Conservation (phyloP, 2,329 filamentous ascomycete genomes). For the Fusarium albosuccineum region DNA sequence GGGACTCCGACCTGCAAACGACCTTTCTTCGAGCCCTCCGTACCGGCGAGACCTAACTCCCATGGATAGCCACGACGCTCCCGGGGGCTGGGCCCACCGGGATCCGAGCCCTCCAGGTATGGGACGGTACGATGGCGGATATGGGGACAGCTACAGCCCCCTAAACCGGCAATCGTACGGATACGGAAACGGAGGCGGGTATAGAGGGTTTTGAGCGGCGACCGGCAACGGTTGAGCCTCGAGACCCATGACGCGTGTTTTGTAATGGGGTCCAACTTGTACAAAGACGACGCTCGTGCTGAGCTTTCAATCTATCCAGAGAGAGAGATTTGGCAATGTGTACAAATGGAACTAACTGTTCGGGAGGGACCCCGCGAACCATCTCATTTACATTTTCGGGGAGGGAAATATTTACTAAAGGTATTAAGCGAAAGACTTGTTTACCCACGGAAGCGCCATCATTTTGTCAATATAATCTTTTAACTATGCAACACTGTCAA, state of each 20-base stretch:
- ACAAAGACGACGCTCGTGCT: slow-evolving; percentile 26
- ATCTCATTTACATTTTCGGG: slow-evolving; percentile 31
- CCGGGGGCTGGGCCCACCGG: slow-evolving; percentile 51
- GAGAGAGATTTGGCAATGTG: slow-evolving; percentile 17
- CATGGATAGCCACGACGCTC: slow-evolving; percentile 52
- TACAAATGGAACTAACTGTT: slow-evolving; percentile 23
- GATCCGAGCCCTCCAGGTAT: slow-evolving; percentile 30
- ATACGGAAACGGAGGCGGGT: slow-evolving; percentile 42
- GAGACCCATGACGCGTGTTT: slow-evolving; percentile 31
- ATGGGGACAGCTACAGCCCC: slow-evolving; percentile 35
- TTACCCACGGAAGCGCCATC: slow-evolving; percentile 46
- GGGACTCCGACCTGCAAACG: slow-evolving; percentile 34
- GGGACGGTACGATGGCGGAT: slow-evolving; percentile 36
- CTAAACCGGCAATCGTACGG: slow-evolving; percentile 38
- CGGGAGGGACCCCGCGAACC: neutral
- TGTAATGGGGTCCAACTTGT: slow-evolving; percentile 20
- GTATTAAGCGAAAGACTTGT: slow-evolving; percentile 41
- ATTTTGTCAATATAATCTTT: slow-evolving; percentile 48
- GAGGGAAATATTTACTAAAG: slow-evolving; percentile 28
- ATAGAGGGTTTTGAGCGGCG: slow-evolving; percentile 42
- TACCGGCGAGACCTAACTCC: slow-evolving; percentile 56
- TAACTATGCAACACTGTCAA: slow-evolving; percentile 45
- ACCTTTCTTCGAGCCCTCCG: slow-evolving; percentile 45
- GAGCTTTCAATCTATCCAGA: slow-evolving; percentile 22
- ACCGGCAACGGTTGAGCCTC: slow-evolving; percentile 20